phyloP scores from a whole-genome alignment of 2,329 filamentous ascomycete species.

The Xylaria multiplex region DNA sequence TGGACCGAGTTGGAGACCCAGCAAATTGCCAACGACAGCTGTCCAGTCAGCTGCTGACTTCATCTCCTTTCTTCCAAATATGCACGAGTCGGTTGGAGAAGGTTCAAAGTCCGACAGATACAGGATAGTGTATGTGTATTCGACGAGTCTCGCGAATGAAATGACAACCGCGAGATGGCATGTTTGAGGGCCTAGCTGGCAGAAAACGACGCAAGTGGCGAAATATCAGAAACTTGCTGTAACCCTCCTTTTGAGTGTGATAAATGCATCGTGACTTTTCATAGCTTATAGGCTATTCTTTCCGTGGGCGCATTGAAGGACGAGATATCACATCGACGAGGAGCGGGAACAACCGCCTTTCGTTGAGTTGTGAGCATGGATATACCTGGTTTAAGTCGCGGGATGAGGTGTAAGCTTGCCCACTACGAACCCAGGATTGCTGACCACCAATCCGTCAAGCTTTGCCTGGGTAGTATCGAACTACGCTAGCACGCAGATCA shows the following conservation, averaged over 20 bases:
- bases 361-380: slow-evolving; percentile 21
- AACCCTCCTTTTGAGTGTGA: slow-evolving; percentile 24
- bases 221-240: slow-evolving; percentile 21
- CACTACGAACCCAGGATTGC: slow-evolving; percentile 12
- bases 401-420: slow-evolving; percentile 27
- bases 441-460: slow-evolving; percentile 31
- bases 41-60: slow-evolving; percentile 3
- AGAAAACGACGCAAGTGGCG: slow-evolving; percentile 5
- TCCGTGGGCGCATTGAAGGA: slow-evolving; percentile 7
- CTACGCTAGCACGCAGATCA: slow-evolving; percentile 14
- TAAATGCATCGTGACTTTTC: slow-evolving; percentile 16
- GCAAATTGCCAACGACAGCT: neutral
- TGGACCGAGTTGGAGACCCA: neutral
- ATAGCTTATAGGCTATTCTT: slow-evolving; percentile 13
- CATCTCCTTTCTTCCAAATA: slow-evolving; percentile 18
- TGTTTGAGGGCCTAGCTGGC: slow-evolving; percentile 1
- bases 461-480: slow-evolving; percentile 7
- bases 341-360: slow-evolving; percentile 31
- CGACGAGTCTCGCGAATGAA: slow-evolving; percentile 12
- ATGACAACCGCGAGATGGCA: slow-evolving; percentile 2
- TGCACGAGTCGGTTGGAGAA: slow-evolving; percentile 5
- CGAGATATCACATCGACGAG: slow-evolving; percentile 16
- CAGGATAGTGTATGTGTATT: neutral
- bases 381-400: slow-evolving; percentile 24
- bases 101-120: slow-evolving; percentile 3